phyloP scores from a whole-genome alignment of 2,329 filamentous ascomycete species.

The Penicillium sp. region DNA sequence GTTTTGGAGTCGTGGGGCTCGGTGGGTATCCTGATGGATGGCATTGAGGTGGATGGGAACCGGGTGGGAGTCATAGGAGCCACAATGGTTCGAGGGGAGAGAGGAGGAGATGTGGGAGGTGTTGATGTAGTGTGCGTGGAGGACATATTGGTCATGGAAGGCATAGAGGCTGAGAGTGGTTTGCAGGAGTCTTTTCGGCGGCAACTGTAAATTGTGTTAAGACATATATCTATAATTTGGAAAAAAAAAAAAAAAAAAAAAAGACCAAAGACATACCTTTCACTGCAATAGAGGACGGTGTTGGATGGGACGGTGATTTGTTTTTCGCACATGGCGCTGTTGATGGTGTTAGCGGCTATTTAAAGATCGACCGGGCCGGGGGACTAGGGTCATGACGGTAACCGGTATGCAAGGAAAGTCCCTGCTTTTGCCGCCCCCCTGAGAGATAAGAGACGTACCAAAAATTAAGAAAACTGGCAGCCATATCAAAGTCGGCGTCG shows the following conservation, averaged over 20 bases:
- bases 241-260: slow-evolving; percentile 6
- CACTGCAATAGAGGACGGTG: slow-evolving; percentile 62
- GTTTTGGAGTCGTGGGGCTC: slow-evolving; percentile 38
- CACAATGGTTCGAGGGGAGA: slow-evolving; percentile 38
- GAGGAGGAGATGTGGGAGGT: slow-evolving; percentile 34
- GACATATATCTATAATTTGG: not conserved
- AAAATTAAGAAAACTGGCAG: slow-evolving; percentile 46
- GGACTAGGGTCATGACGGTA: slow-evolving; percentile 10
- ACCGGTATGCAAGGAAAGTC: slow-evolving; percentile 16
- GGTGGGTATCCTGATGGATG: slow-evolving; percentile 39
- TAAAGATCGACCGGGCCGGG: slow-evolving; percentile 14
- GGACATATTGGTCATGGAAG: slow-evolving; percentile 29
- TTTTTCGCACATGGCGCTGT: slow-evolving; percentile 63
- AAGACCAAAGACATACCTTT: slow-evolving; percentile 48
- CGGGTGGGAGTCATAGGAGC: slow-evolving; percentile 38
- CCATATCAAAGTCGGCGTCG: slow-evolving; percentile 39
- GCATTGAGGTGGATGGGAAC: slow-evolving; percentile 21
- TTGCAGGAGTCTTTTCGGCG: slow-evolving; percentile 48
- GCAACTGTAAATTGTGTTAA: slow-evolving; percentile 33
- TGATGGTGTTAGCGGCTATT: slow-evolving; percentile 29
- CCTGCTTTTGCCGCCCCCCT: slow-evolving; percentile 12
- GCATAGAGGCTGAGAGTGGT: slow-evolving; percentile 41
- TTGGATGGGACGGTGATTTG: slow-evolving; percentile 63
- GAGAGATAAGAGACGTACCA: slow-evolving; percentile 36
- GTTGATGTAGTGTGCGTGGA: slow-evolving; percentile 28